A percentile compares a stretch with the other conserved stretches of the same genome.
Conservation (phyloP, 169 alveolate species). For the Plasmodium yoelii region DNA sequence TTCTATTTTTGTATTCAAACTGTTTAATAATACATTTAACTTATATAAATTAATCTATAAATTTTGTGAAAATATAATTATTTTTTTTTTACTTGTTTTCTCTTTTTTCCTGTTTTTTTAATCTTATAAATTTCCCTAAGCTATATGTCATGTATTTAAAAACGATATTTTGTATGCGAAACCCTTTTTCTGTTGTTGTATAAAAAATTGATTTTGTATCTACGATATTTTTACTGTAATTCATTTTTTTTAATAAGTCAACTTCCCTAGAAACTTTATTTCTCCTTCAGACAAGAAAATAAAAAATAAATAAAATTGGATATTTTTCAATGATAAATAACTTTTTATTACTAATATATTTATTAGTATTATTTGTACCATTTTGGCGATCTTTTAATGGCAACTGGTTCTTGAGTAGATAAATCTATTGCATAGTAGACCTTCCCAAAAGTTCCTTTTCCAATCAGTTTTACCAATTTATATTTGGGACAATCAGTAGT, state of each 20-base stretch:
- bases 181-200: constrained; percentile 64
- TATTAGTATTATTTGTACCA: constrained; percentile 1
- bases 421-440: constrained; percentile 64
- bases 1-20: background rate
- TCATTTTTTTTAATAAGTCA: constrained; percentile 54
- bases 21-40: background rate
- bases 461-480: constrained; percentile 47
- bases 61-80: background rate
- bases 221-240: constrained; percentile 43
- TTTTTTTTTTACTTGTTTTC: constrained; percentile 56
- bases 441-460: constrained; percentile 71
- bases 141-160: constrained; percentile 71
- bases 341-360: no score
- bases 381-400: constrained; percentile 68
- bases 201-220: constrained; percentile 50
- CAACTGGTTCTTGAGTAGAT: constrained; percentile 67
- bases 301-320: background rate
- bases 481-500: constrained; percentile 28
- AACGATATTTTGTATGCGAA: constrained; percentile 56
- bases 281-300: constrained; percentile 17
- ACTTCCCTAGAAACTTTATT: constrained; percentile 76
- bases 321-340: background rate
- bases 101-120: constrained; percentile 56
- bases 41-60: no score
- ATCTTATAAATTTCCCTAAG: constrained; percentile 57